Percentiles rank a stretch among this genome's conserved stretches.
Evolutionary conservation across 2,329 filamentous ascomycete genomes (phyloP).

Genomic region (Dactylellina haptotyla): DNA sequence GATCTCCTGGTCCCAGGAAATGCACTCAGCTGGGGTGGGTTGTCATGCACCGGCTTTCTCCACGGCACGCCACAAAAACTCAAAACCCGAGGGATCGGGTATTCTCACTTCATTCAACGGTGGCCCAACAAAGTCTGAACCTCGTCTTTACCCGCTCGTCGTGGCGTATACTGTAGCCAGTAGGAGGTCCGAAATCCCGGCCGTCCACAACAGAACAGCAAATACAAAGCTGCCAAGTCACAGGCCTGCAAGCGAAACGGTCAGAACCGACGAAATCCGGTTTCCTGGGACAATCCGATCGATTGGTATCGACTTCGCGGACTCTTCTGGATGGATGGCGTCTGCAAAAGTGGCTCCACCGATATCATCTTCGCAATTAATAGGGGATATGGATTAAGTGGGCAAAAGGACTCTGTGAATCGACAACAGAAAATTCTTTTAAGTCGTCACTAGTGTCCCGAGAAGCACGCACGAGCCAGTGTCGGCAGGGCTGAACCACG

Average conservation of each 20-base stretch:
- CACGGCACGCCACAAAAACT: too few species aligned
- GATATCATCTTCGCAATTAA: background rate
- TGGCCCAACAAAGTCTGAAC: too few species aligned
- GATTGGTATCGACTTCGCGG: background rate
- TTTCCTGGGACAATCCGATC: constrained; percentile 7
- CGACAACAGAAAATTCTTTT: constrained; percentile 1
- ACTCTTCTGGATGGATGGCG: background rate
- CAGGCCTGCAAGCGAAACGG: constrained; percentile 6
- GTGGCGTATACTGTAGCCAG: too few species aligned
- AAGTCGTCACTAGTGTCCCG: constrained; percentile 4
- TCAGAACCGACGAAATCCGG: constrained; percentile 27
- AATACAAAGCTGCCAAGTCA: background rate
- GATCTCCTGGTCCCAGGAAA: too few species aligned
- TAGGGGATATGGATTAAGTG: background rate
- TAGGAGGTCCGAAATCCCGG: background rate
- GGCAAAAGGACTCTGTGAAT: constrained; percentile 16
- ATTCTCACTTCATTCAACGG: too few species aligned
- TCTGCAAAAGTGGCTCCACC: constrained; percentile 21
- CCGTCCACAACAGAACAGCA: background rate
- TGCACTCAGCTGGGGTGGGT: too few species aligned
- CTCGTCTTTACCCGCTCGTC: too few species aligned
- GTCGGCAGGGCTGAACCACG: constrained; percentile 43
- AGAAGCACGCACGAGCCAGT: constrained; percentile 35
- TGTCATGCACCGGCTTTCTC: too few species aligned
- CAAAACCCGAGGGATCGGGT: too few species aligned